Percentiles rank a stretch among this genome's conserved stretches.
phyloP scores from a whole-genome alignment of 2,329 filamentous ascomycete genomes.

The Phialocephala sp. region DNA sequence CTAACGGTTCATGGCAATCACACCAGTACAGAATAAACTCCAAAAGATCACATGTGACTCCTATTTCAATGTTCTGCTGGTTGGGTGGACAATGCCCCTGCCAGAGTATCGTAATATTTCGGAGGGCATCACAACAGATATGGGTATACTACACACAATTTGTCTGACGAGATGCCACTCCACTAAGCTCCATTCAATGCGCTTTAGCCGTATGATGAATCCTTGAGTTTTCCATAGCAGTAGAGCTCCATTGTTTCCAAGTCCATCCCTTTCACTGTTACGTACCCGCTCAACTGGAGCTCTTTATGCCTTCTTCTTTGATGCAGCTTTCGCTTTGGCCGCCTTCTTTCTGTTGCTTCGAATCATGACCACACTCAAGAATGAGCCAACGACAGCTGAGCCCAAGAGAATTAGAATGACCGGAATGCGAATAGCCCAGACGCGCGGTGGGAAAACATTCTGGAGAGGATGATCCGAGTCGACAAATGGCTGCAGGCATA shows the following conservation, averaged over 20 bases:
- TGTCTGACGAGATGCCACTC: not conserved
- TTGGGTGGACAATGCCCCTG: not conserved
- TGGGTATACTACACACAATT: slow-evolving; percentile 10
- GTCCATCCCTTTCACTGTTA: not conserved
- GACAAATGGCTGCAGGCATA: slow-evolving; percentile 80
- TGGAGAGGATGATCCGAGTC: slow-evolving; percentile 93
- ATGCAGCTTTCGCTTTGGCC: slow-evolving; percentile 84
- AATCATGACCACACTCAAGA: slow-evolving; percentile 98
- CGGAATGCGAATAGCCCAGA: slow-evolving; percentile 98
- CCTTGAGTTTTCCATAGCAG: not conserved
- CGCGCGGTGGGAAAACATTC: slow-evolving; percentile 92
- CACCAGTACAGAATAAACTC: not conserved
- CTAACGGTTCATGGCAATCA: not conserved
- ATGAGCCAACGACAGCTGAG: slow-evolving; percentile 92
- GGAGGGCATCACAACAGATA: not conserved
- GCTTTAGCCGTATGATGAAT: not conserved
- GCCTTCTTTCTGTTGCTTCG: slow-evolving; percentile 98
- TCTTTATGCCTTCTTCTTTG: slow-evolving; percentile 81
- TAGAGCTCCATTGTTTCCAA: not conserved
- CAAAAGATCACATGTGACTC: not conserved
- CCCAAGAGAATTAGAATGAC: slow-evolving; percentile 94
- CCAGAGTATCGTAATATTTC: not conserved
- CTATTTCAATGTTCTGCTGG: not conserved
- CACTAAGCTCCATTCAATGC: not conserved
- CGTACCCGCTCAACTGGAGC: not conserved